Base-by-base conservation (phyloP, 371 early-diverging fungal genomes). In the Mucor lusitanicus region DNA sequence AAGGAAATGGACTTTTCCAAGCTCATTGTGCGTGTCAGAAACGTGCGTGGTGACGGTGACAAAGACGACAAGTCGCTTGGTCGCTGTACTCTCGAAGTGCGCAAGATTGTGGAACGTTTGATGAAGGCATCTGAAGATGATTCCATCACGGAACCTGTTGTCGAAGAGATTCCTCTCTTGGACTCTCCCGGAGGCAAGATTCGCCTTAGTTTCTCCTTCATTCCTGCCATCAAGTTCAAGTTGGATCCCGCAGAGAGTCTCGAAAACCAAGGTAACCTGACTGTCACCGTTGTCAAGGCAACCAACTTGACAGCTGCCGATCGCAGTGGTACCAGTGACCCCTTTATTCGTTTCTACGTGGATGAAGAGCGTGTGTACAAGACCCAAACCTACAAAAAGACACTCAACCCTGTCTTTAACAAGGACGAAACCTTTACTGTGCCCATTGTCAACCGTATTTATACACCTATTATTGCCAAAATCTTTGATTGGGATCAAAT, bases 401-500 rank as follows among this genome's bases (percentile, higher is more conserved):
- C 85, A 7, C 70, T 95, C 37, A 91, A 91, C 59, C 98, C 98
- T 12, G 85, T 83, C 27, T 97, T 92, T 85, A 65, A 35, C 33
- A 77, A 81, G 42, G 90, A 93, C 67, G 92, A 94, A 72, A 80
- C 73, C 23, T 91, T 94, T 69, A 87, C 87, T 19, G 76, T 93
- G 32, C 88, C 87, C 25, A 84, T 94, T 55, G 71, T 81, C 64
- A 65, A 85, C 27, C 85, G 88, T 69, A 78, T 70, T 4, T 77
- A 69, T 6, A 75, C 89, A 6, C 76, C 76, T 42, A 74, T 93
- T 59, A 69, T 78, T 11, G 82, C 89, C 17, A 90, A 91, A 57
- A 80, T 91, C 23, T 92, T 82, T 75, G 94, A 94, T 76, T 94
- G 94, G 94, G 93, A 94, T 65, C 90, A 91, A 76, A 74, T 94